Evolutionary conservation across 2,329 filamentous ascomycete genomes (phyloP).

Genomic region (Clonostachys rhizophaga): DNA sequence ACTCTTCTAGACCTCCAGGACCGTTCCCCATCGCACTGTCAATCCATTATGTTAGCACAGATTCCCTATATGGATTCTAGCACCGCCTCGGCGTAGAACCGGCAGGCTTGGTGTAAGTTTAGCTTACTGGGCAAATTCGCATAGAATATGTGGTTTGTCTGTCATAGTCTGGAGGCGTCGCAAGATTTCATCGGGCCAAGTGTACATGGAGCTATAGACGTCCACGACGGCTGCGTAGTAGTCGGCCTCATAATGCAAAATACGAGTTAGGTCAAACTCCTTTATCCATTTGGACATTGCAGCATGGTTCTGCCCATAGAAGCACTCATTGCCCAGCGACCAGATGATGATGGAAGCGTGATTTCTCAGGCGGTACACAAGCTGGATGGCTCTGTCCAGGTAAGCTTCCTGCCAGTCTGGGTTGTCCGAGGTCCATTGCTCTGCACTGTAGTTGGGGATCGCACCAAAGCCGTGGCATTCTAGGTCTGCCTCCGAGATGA

Average conservation of each 20-base stretch:
- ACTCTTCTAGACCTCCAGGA: constrained; percentile 65
- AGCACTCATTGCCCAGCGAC: constrained; percentile 71
- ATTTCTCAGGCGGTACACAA: constrained; percentile 67
- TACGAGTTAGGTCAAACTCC: constrained; percentile 48
- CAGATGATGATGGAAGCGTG: constrained; percentile 66
- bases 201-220: constrained; percentile 67
- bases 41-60: neutral
- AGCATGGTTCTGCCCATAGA: constrained; percentile 64
- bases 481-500: constrained; percentile 45
- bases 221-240: constrained; percentile 53
- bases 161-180: constrained; percentile 13
- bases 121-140: constrained; percentile 45
- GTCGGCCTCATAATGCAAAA: constrained; percentile 66
- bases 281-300: constrained; percentile 64
- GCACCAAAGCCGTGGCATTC: constrained; percentile 49
- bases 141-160: constrained; percentile 56
- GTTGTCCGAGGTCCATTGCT: constrained; percentile 55
- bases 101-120: neutral
- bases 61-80: neutral
- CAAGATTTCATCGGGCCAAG: constrained; percentile 44
- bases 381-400: constrained; percentile 59
- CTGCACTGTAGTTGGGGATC: constrained; percentile 28
- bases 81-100: neutral
- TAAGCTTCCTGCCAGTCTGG: constrained; percentile 59
- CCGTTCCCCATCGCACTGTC: constrained; percentile 66